A percentile compares a stretch with the other conserved stretches of the same genome.
Evolutionary conservation across 2,329 filamentous ascomycete genomes (phyloP).

Genomic region (Sordariomycetes sp.): DNA sequence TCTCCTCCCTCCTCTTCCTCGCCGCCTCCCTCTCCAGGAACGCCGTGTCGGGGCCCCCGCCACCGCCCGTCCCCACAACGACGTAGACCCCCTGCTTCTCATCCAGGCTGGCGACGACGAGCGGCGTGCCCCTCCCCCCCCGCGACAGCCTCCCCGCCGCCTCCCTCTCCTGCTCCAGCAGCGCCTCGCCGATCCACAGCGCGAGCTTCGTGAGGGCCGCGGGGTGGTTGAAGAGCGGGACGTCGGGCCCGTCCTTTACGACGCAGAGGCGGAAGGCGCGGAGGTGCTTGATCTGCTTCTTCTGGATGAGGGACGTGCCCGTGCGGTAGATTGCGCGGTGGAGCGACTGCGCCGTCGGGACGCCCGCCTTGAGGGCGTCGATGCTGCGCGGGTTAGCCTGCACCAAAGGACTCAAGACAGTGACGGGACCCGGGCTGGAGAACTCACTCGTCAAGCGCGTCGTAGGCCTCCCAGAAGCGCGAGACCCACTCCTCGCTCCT

Average conservation of each 20-base stretch:
- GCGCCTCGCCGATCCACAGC: conserved; percentile 85
- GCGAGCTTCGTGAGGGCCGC: conserved; percentile 88
- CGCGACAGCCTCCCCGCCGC: conserved; percentile 53
- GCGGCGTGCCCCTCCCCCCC: conserved; percentile 62
- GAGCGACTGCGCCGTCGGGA: conserved; percentile 77
- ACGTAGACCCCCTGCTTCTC: conserved; percentile 80
- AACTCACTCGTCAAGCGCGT: conserved; percentile 55
- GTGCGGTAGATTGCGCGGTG: conserved; percentile 89
- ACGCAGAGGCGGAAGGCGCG: conserved; percentile 90
- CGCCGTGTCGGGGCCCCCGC: conserved; percentile 60
- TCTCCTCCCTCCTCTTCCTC: conserved; percentile 49
- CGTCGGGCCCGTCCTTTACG: conserved; percentile 88
- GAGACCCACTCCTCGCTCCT: conserved; percentile 52
- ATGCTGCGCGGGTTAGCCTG: conserved; percentile 37
- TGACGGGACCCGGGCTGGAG: conserved; percentile 19
- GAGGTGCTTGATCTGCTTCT: conserved; percentile 85
- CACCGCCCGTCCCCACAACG: conserved; percentile 84
- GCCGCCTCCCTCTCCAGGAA: conserved; percentile 55
- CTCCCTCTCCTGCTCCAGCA: conserved; percentile 78
- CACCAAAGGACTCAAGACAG: conserved; percentile 35
- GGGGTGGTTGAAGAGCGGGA: conserved; percentile 82
- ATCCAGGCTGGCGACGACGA: conserved; percentile 83
- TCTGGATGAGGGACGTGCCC: conserved; percentile 80
- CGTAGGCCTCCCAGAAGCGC: conserved; percentile 60
- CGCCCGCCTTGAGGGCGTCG: conserved; percentile 58